Evolutionary conservation across 768 basidiomycete genomes (phyloP), one percentile per base, ranked within the genome.

Genomic region (Mycena floridula): DNA sequence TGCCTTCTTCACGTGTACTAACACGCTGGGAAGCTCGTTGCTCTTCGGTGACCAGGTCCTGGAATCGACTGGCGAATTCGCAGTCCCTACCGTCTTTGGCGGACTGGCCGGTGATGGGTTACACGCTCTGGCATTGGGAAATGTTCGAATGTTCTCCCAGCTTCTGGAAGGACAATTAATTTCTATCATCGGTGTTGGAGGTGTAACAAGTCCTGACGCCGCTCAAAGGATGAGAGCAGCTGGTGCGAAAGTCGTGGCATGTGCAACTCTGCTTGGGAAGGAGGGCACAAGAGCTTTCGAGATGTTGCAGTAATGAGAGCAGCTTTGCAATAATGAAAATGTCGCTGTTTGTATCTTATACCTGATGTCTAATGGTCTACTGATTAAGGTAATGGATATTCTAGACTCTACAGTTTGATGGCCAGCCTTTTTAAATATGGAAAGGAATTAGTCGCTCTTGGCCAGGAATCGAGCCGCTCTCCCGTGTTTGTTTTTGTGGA

Each of bases 181-280:
- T 44, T 66, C 66, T 40, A 67, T 92, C 44, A 75, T 93, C 37
- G 91, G 89, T 2, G 82, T 85, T n/a, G 90, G 91, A 1, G 90
- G 90, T 5, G 87, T 90, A 15, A 81, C 76, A 2, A 74, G 75
- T 18, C 63, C 67, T 5, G 82, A 66, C 18, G 81, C 78, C 2
- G 78, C 72, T 11, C 59, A 63, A 42, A 70, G 90, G 44, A 92
- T 92, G 88, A 64, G 67, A n/a, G 66, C 67, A 37, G 87, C 79
- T 8, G 89, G 90, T 3, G 90, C 90, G 7, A 62, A 67, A 39
- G 77, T 81, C 1, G 81, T 93, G 5, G 91, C 78, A 2, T 69
- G 70, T 49, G 76, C 75, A 9, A 76, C 74, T 12, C 47, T 74
- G 15, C 65, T 75, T 42, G 81, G 81, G 1, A 73, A 69, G 49